These are phyloP conservation scores for Colletotrichum truncatum DNA, from an alignment of 2,329 filamentous ascomycete genomes.

Conservation along the genomic window DNA sequence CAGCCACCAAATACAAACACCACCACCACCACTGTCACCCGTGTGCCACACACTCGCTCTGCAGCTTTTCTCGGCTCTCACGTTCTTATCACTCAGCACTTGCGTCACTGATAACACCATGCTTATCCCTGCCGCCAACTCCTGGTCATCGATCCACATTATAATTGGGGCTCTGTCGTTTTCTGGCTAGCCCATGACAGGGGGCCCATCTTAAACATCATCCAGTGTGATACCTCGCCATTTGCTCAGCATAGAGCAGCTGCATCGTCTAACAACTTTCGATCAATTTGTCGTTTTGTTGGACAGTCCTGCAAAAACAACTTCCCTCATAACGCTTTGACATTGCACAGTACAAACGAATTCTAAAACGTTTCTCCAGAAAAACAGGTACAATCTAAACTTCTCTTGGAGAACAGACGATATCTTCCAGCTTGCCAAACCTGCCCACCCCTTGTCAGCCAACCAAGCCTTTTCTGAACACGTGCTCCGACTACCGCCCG, in stretches of 20 bases:
- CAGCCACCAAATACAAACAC: too few relatives aligned
- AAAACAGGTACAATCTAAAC: not conserved
- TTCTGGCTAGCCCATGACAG: constrained; percentile 27
- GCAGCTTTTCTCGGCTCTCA: not conserved
- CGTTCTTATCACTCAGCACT: constrained; percentile 24
- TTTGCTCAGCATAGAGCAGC: constrained; percentile 7
- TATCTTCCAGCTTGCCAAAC: not conserved
- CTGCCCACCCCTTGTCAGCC: constrained; percentile 9
- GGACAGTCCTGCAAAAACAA: not conserved
- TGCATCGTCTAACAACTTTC: not conserved
- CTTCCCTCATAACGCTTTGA: not conserved
- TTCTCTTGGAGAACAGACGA: constrained; percentile 14
- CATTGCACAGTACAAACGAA: not conserved
- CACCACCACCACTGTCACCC: too few relatives aligned
- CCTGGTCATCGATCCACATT: constrained; percentile 26
- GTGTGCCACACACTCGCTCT: not conserved
- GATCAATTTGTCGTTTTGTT: not conserved
- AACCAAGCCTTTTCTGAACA: constrained; percentile 21
- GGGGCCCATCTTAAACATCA: constrained; percentile 26
- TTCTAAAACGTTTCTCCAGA: not conserved
- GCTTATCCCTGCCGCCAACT: constrained; percentile 17
- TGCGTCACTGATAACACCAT: constrained; percentile 33
- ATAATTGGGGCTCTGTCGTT: constrained; percentile 24
- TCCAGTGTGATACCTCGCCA: constrained; percentile 27
- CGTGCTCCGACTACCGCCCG: constrained; percentile 23